phyloP scores from a whole-genome alignment of 306 rosid genomes.

The Arachis stenosperma region DNA sequence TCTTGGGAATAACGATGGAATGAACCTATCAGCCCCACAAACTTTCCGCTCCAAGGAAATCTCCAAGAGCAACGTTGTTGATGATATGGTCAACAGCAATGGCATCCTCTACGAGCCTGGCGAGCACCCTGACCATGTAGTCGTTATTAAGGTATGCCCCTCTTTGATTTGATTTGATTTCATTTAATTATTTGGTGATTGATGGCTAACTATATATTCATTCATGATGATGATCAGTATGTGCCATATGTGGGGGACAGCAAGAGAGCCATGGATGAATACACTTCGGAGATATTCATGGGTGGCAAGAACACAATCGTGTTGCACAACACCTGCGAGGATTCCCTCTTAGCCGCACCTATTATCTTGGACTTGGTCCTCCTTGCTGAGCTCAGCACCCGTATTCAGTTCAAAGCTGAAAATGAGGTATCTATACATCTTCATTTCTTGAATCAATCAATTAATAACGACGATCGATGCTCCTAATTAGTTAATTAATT shows the following conservation, averaged over 20 bases:
- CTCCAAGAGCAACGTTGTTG: slow-evolving; percentile 96
- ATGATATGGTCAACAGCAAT: slow-evolving; percentile 96
- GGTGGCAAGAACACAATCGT: slow-evolving; percentile 90
- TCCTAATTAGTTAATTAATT: neutral
- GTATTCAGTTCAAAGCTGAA: slow-evolving; percentile 86
- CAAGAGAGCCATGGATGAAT: slow-evolving; percentile 98
- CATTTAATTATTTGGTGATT: too few relatives aligned
- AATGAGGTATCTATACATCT: slow-evolving; percentile 58
- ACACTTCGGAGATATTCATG: slow-evolving; percentile 97
- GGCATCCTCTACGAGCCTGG: slow-evolving; percentile 89
- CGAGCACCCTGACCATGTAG: slow-evolving; percentile 97
- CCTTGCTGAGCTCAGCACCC: slow-evolving; percentile 94
- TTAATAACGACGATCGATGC: too few relatives aligned
- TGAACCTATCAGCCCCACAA: slow-evolving; percentile 98
- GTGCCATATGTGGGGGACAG: slow-evolving; percentile 94
- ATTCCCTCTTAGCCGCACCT: slow-evolving; percentile 95
- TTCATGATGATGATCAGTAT: slow-evolving; percentile 47
- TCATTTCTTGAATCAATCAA: neutral
- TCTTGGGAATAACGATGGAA: slow-evolving; percentile 96
- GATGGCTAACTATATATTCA: neutral
- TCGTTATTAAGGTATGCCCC: slow-evolving; percentile 78
- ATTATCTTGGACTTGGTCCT: slow-evolving; percentile 93
- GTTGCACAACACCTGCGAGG: slow-evolving; percentile 95
- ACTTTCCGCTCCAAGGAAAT: slow-evolving; percentile 97
- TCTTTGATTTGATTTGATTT: neutral